Base-by-base conservation (phyloP, 2,329 filamentous ascomycete genomes). In the Botryotinia convoluta region DNA sequence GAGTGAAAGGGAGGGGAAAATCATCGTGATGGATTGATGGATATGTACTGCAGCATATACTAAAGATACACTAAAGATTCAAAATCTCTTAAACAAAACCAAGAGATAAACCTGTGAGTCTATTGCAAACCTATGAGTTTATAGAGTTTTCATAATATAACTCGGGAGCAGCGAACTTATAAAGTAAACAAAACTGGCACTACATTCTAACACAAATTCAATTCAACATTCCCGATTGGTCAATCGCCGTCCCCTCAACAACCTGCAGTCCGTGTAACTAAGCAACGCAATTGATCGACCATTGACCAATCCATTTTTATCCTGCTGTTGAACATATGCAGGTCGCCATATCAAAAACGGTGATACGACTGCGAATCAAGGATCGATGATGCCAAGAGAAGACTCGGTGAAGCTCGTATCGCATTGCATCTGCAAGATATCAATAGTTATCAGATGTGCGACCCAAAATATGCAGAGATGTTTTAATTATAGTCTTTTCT, bases 401-500 rank as follows among this genome's bases (percentile, higher is more conserved):
- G n/a, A 32, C 51, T 57, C n/a, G 51, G 51, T 57, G 51, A 57
- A 57, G 51, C 51, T 18, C 51, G 51, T 18, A 29, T 57, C 51
- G 51, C 51, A 57, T 18, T 29, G 51, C 51, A 57, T 29, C 51
- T 57, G 51, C 51, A 57, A 57, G 51, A 57, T 57, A 29, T 57
- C 51, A 57, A 57, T 57, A 57, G 51, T 57, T 57, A 57, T 57
- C n/a, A 57, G 51, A 57, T 57, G 51, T 57, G n/a, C 51, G n/a
- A 57, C 51, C n/a, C n/a, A 29, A 57, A n/a, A 16, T 26, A 57
- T 57, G 51, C 51, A 29, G 14, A 29, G 5, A 18, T 3, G 26
- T 57, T 57, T 57, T 32, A n/a, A 54, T 54, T 29, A 18, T 29
- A 57, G 7, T 4, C 16, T 18, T 29, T 12, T 29, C 51, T 10